These are phyloP conservation scores for Scheffersomyces illinoinensis DNA, from an alignment of 1,139 yeast genomes.

Conservation along the genomic window DNA sequence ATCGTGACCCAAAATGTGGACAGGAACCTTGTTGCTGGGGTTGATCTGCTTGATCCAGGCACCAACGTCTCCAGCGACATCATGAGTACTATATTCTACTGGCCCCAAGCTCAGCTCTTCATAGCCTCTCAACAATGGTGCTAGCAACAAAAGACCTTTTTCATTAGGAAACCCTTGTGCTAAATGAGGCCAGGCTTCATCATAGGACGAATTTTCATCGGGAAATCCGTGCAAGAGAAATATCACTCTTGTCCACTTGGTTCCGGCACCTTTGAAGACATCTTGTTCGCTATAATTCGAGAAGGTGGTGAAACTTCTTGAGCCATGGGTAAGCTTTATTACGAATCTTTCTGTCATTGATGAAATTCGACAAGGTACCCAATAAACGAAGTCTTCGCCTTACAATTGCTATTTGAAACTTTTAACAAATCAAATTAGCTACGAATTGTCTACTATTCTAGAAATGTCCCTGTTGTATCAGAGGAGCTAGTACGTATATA, in stretches of 20 bases:
- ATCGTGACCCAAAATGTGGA: slow-evolving; percentile 47
- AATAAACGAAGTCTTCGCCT: neutral
- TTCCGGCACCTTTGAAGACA: slow-evolving; percentile 13
- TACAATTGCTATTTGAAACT: neutral
- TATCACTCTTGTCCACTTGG: slow-evolving; percentile 28
- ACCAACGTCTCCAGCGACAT: slow-evolving; percentile 37
- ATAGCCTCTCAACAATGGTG: slow-evolving; percentile 46
- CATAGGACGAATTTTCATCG: slow-evolving; percentile 35
- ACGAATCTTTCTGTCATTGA: neutral
- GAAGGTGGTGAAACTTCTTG: slow-evolving; percentile 27
- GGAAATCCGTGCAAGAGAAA: slow-evolving; percentile 47
- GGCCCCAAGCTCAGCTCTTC: slow-evolving; percentile 36
- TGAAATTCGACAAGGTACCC: no score
- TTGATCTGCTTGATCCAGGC: slow-evolving; percentile 33
- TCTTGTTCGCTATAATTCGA: slow-evolving; percentile 19
- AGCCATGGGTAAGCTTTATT: slow-evolving; percentile 22
- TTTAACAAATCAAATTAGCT: neutral
- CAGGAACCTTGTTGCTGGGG: slow-evolving; percentile 24
- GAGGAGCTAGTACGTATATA: neutral
- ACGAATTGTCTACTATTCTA: neutral
- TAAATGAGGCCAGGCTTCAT: slow-evolving; percentile 26
- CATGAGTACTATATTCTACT: slow-evolving; percentile 27
- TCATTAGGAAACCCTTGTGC: slow-evolving; percentile 18
- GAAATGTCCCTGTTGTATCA: neutral
- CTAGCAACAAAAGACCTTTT: slow-evolving; percentile 25